These are phyloP conservation scores for Fusarium clavum DNA, from an alignment of 2,329 filamentous ascomycete genomes.

Conservation along the genomic window DNA sequence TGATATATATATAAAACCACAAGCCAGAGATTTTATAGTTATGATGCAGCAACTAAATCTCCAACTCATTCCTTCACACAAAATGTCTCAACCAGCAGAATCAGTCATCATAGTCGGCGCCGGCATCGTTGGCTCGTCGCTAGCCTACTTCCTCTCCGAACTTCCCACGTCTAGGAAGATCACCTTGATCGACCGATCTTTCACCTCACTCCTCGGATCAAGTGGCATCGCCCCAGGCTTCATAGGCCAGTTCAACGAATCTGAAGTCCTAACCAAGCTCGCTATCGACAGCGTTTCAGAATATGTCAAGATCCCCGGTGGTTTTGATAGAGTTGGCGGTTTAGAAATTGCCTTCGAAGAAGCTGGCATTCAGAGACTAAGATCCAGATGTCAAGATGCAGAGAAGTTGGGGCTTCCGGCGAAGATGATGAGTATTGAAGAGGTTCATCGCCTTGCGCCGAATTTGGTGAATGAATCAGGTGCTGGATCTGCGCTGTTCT, in stretches of 20 bases:
- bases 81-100: conserved; percentile 29
- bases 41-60: fast-evolving
- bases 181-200: conserved; percentile 38
- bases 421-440: conserved; percentile 13
- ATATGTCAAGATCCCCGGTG: conserved; percentile 37
- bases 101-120: conserved; percentile 32
- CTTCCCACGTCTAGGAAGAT: conserved; percentile 20
- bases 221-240: conserved; percentile 40
- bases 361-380: conserved; percentile 13
- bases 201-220: conserved; percentile 27
- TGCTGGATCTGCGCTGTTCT: conserved; percentile 27
- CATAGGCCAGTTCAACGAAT: conserved; percentile 44
- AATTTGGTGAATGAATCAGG: conserved; percentile 26
- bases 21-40: fast-evolving
- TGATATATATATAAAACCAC: not conserved
- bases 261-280: conserved; percentile 34
- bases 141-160: conserved; percentile 26
- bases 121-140: conserved; percentile 37
- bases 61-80: not conserved
- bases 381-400: conserved; percentile 17
- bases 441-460: conserved; percentile 28
- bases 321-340: conserved; percentile 38
- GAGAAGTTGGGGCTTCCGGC: conserved; percentile 22
- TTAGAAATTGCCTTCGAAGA: conserved; percentile 37
- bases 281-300: conserved; percentile 39